Percentiles rank a stretch among this genome's conserved stretches.
phyloP scores from a whole-genome alignment of 805 yeast species.

The Trichomonascus vanleenenianus region DNA sequence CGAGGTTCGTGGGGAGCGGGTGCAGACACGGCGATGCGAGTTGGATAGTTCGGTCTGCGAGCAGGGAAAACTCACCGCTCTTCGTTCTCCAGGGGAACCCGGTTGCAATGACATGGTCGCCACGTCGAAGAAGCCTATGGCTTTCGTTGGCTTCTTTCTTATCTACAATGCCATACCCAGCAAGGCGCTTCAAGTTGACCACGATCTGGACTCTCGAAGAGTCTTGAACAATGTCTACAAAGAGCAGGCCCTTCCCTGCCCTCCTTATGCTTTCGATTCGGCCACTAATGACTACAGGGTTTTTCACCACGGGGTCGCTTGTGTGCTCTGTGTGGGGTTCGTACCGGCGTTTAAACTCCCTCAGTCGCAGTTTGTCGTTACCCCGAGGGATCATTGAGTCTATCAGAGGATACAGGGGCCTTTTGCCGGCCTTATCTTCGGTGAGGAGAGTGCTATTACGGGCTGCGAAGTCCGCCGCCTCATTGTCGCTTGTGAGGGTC shows the following conservation, averaged over 20 bases:
- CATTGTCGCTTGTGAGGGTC: constrained; percentile 2
- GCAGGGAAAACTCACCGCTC: constrained; percentile 70
- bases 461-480: constrained; percentile 12
- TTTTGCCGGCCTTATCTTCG: background rate
- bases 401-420: constrained; percentile 10
- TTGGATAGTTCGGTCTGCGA: constrained; percentile 40
- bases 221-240: constrained; percentile 64
- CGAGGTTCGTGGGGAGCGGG: constrained; percentile 58
- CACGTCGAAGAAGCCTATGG: constrained; percentile 43
- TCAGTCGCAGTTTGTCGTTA: constrained; percentile 5
- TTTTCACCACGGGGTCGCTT: background rate
- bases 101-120: constrained; percentile 58
- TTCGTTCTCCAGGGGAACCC: constrained; percentile 75
- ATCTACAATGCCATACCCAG: constrained; percentile 3
- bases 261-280: constrained; percentile 49
- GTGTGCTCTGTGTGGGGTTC: background rate
- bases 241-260: constrained; percentile 62
- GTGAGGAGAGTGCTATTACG: constrained; percentile 5
- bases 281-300: constrained; percentile 39
- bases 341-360: constrained; percentile 7
- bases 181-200: constrained; percentile 44
- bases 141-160: constrained; percentile 28
- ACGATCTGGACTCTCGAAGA: constrained; percentile 51
- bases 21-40: constrained; percentile 63
- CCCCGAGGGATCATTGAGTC: constrained; percentile 1